A percentile compares a stretch with the other conserved stretches of the same genome.
These are phyloP conservation scores for Nepenthes alata DNA, from an alignment of 179 eudicot species.

Conservation along the genomic window DNA sequence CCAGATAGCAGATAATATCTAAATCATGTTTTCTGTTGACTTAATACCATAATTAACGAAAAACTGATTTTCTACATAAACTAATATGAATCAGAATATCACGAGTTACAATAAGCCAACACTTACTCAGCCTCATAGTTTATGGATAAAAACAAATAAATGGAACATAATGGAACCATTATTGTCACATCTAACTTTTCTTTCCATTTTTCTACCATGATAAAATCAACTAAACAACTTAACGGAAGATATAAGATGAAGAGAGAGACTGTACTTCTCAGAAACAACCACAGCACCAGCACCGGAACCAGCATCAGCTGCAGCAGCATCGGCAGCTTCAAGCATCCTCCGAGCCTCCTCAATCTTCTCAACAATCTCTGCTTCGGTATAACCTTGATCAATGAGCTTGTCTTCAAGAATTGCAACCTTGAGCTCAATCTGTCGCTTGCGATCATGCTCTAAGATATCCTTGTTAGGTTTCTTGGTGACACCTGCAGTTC, in stretches of 20 bases:
- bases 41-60: too few relatives aligned
- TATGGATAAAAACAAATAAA: too few relatives aligned
- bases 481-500: constrained; percentile 57
- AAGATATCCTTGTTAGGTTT: constrained; percentile 69
- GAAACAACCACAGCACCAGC: constrained; percentile 14
- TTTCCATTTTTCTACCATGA: too few relatives aligned
- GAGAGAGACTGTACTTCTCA: constrained; percentile 21
- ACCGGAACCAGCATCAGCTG: constrained; percentile 18
- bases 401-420: constrained; percentile 68
- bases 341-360: constrained; percentile 48
- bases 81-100: too few relatives aligned
- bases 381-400: constrained; percentile 72
- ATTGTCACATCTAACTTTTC: too few relatives aligned
- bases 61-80: too few relatives aligned
- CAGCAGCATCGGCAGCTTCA: constrained; percentile 45
- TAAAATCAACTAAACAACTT: too few relatives aligned
- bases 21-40: too few relatives aligned
- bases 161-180: too few relatives aligned
- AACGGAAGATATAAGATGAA: neutral
- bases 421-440: constrained; percentile 74
- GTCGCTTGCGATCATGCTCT: constrained; percentile 93
- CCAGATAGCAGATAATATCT: too few relatives aligned
- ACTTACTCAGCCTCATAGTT: too few relatives aligned
- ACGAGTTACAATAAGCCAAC: too few relatives aligned
- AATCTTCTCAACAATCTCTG: constrained; percentile 58